Evolutionary conservation across 2,329 filamentous ascomycete species (phyloP).

Genomic region (Fragosphaeria purpurea): DNA sequence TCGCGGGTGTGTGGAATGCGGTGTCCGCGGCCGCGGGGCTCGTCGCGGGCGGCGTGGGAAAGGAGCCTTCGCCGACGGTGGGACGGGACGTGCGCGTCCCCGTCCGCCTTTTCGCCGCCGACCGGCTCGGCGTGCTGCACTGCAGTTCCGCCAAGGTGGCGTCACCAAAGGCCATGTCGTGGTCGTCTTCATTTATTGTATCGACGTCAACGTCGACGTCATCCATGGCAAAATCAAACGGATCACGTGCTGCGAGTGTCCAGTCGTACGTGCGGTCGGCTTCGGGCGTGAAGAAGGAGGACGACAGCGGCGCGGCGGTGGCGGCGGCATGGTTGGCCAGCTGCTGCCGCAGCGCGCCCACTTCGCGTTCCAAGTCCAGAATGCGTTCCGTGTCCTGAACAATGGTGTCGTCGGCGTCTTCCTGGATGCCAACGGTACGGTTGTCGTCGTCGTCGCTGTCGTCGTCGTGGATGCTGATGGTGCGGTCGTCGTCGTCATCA

Average conservation of each 20-base stretch:
- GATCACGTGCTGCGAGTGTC: constrained; percentile 40
- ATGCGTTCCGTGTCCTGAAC: constrained; percentile 35
- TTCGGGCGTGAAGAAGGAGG: constrained; percentile 11
- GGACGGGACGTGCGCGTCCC: constrained; percentile 16
- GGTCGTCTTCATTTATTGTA: constrained; percentile 13
- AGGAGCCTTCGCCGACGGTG: constrained; percentile 25
- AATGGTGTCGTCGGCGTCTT: constrained; percentile 30
- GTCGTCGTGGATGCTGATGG: not conserved
- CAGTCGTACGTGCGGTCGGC: constrained; percentile 32
- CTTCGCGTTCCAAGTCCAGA: constrained; percentile 25
- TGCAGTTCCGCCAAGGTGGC: constrained; percentile 38
- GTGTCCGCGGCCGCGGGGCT: constrained; percentile 28
- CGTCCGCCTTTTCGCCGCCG: constrained; percentile 6
- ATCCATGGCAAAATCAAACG: constrained; percentile 25
- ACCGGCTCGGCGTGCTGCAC: constrained; percentile 40
- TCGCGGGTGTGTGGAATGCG: constrained; percentile 7
- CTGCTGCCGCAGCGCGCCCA: constrained; percentile 23
- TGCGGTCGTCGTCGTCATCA: not conserved
- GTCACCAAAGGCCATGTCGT: constrained; percentile 35
- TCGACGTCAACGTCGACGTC: constrained; percentile 27
- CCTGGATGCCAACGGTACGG: not conserved
- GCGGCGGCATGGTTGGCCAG: constrained; percentile 13
- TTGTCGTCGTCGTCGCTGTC: not conserved
- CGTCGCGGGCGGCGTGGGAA: constrained; percentile 46
- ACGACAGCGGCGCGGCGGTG: not conserved